Conservation (phyloP, 2,329 filamentous ascomycete species). For the Phaeosphaeria sp. region DNA sequence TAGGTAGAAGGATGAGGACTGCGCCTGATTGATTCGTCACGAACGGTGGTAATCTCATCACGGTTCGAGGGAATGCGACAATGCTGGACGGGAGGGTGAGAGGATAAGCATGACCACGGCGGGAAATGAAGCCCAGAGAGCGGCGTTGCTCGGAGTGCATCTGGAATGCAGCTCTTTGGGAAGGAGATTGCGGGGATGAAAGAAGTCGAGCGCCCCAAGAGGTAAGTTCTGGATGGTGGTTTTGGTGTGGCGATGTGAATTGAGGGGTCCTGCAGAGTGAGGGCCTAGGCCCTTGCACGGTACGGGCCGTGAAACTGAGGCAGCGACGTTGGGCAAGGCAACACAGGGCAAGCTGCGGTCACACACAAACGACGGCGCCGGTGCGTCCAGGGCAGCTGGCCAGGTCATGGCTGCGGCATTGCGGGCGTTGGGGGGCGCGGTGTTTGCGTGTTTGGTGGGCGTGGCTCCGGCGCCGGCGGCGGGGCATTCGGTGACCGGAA, state of each 20-base stretch:
- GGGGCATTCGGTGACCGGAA: not conserved
- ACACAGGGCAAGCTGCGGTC: not conserved
- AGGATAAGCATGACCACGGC: not conserved
- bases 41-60: not conserved
- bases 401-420: not conserved
- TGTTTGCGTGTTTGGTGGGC: no score
- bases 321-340: slow-evolving; percentile 1
- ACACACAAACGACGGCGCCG: not conserved
- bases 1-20: not conserved
- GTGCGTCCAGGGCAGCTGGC: not conserved
- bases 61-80: not conserved
- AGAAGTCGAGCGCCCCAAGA: not conserved
- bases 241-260: not conserved
- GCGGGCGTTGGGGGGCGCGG: not conserved
- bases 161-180: not conserved
- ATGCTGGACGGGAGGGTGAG: no score
- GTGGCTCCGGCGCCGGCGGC: not conserved
- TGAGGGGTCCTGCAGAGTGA: not conserved
- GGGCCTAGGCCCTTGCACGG: slow-evolving; percentile 1
- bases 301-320: slow-evolving; percentile 1
- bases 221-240: not conserved
- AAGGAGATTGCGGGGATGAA: not conserved
- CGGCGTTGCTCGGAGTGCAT: not conserved
- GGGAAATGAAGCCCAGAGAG: not conserved
- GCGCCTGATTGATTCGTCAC: not conserved